Percentiles rank a stretch among this genome's conserved stretches.
These are phyloP conservation scores for Venturia aucupariae DNA, from an alignment of 2,329 filamentous ascomycete species.

Conservation along the genomic window DNA sequence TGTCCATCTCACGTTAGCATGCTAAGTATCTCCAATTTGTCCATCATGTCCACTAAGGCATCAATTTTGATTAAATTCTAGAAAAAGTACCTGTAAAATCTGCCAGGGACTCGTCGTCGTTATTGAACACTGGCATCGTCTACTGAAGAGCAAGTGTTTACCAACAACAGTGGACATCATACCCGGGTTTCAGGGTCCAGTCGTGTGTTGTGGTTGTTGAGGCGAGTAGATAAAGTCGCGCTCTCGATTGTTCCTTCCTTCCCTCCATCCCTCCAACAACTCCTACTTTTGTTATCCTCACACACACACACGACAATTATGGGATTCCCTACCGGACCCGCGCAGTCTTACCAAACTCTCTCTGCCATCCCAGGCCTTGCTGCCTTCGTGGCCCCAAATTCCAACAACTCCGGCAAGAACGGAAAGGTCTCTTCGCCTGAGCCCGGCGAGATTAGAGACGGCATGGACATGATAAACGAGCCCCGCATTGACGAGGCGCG, in stretches of 20 bases:
- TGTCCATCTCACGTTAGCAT: neutral
- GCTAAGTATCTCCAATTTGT: neutral
- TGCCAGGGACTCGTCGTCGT: neutral
- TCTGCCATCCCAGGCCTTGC: neutral
- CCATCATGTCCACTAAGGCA: neutral
- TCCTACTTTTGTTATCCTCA: neutral
- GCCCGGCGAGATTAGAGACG: neutral
- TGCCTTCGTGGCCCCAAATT: neutral
- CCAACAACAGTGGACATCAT: neutral
- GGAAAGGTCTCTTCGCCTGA: neutral
- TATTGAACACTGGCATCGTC: neutral
- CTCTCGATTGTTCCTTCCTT: neutral
- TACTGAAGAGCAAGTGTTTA: neutral
- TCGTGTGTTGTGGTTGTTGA: neutral
- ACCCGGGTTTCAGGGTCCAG: neutral
- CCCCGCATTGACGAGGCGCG: neutral
- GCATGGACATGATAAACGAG: neutral
- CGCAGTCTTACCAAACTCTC: neutral
- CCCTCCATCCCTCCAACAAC: neutral
- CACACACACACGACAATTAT: neutral
- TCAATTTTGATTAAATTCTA: neutral
- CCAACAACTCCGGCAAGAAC: neutral
- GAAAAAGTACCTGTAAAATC: neutral
- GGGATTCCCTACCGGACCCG: neutral
- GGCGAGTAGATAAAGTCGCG: neutral